Conservation (phyloP, 2,329 filamentous ascomycete species). For the Neophaeococcomyces mojaviensis region DNA sequence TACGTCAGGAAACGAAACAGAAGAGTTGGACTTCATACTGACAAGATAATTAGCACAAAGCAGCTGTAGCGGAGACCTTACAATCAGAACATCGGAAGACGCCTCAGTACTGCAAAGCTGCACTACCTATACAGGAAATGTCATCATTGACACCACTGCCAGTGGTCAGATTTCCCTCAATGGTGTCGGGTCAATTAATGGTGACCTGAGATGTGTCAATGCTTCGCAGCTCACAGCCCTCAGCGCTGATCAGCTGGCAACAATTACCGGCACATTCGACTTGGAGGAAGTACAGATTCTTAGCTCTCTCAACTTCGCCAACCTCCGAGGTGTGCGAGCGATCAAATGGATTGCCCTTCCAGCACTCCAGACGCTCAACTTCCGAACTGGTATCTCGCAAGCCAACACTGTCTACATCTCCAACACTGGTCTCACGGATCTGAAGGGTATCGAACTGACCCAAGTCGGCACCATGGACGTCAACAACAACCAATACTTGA, state of each 20-base stretch:
- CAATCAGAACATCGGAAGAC: slow-evolving; percentile 52
- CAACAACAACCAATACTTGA: slow-evolving; percentile 82
- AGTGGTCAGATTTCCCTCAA: slow-evolving; percentile 54
- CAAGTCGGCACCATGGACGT: slow-evolving; percentile 68
- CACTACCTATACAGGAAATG: slow-evolving; percentile 59
- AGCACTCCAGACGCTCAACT: slow-evolving; percentile 51
- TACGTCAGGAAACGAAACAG: slow-evolving; percentile 23
- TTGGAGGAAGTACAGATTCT: slow-evolving; percentile 64
- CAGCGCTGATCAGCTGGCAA: slow-evolving; percentile 51
- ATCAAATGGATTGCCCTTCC: slow-evolving; percentile 69
- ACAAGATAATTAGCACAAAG: slow-evolving; percentile 17
- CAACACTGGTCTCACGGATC: slow-evolving; percentile 74
- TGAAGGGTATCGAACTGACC: slow-evolving; percentile 73
- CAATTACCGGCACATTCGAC: slow-evolving; percentile 63
- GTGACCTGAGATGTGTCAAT: slow-evolving; percentile 45
- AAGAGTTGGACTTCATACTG: slow-evolving; percentile 9
- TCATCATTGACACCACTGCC: slow-evolving; percentile 55
- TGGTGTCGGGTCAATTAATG: slow-evolving; percentile 51
- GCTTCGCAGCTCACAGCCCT: slow-evolving; percentile 59
- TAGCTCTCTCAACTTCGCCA: slow-evolving; percentile 57
- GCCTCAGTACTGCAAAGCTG: slow-evolving; percentile 60
- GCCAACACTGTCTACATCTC: slow-evolving; percentile 65
- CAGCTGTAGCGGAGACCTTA: slow-evolving; percentile 25
- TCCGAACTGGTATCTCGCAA: slow-evolving; percentile 58
- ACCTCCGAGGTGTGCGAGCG: slow-evolving; percentile 56